phyloP scores from a whole-genome alignment of 805 yeast species.

The Metschnikowia aberdeeniae region DNA sequence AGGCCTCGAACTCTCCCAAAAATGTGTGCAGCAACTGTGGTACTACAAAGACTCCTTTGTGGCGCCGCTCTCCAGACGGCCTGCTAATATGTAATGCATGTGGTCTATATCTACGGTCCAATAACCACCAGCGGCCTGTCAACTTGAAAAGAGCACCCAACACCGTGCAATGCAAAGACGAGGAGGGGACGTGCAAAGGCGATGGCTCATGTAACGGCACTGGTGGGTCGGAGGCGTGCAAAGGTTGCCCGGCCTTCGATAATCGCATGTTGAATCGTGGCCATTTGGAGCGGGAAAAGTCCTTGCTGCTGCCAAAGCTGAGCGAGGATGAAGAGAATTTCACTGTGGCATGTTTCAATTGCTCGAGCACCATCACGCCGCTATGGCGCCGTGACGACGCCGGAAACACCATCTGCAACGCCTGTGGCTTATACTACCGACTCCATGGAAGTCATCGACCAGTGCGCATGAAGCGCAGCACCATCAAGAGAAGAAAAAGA shows the following conservation, averaged over 20 bases:
- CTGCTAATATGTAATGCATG: constrained; percentile 57
- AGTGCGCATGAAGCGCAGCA: constrained; percentile 63
- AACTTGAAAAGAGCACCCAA: constrained; percentile 57
- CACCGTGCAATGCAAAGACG: constrained; percentile 39
- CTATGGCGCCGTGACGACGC: constrained; percentile 79
- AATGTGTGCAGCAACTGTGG: constrained; percentile 49
- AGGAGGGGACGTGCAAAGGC: constrained; percentile 63
- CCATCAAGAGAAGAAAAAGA: constrained; percentile 73
- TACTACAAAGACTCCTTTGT: constrained; percentile 52
- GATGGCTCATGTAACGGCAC: constrained; percentile 84
- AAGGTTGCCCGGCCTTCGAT: constrained; percentile 80
- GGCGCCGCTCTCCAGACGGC: constrained; percentile 58
- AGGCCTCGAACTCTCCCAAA: background rate
- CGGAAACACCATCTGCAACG: constrained; percentile 84
- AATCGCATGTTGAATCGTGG: constrained; percentile 48
- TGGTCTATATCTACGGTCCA: constrained; percentile 55
- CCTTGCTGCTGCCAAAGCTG: constrained; percentile 8
- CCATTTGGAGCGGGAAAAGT: background rate
- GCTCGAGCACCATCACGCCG: constrained; percentile 83
- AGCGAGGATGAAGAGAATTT: constrained; percentile 35
- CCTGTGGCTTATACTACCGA: constrained; percentile 76
- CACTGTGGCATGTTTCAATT: constrained; percentile 77
- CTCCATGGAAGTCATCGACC: constrained; percentile 79
- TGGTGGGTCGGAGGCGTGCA: constrained; percentile 76
- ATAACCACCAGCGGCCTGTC: constrained; percentile 63